Percentiles rank a stretch among this genome's conserved stretches.
These are phyloP conservation scores for Pseudogymnoascus sp. DNA, from an alignment of 2,329 filamentous ascomycete species.

Conservation along the genomic window DNA sequence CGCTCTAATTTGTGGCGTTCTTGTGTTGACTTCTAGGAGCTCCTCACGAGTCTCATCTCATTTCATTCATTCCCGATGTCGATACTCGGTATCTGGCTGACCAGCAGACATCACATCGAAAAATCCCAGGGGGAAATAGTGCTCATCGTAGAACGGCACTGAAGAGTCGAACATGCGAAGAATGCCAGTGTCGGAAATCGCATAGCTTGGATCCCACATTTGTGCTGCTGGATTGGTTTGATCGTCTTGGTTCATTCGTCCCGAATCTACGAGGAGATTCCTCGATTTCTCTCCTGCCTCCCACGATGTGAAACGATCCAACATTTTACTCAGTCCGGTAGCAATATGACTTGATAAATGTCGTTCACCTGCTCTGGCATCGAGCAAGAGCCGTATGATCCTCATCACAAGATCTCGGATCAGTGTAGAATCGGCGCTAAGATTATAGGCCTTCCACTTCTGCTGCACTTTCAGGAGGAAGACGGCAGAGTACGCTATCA, in stretches of 20 bases:
- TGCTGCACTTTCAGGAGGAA: constrained; percentile 31
- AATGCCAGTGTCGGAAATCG: background rate
- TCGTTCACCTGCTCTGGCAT: constrained; percentile 27
- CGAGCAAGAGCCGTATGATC: constrained; percentile 27
- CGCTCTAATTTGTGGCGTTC: background rate
- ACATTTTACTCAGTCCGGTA: constrained; percentile 29
- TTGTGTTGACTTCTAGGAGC: background rate
- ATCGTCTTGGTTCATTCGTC: constrained; percentile 22
- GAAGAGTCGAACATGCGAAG: background rate
- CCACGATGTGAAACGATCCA: constrained; percentile 14
- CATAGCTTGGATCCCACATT: background rate
- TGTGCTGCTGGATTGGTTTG: background rate
- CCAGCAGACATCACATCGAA: constrained; percentile 16
- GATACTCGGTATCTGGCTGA: constrained; percentile 4
- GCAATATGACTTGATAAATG: constrained; percentile 32
- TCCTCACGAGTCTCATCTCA: background rate
- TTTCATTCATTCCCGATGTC: background rate
- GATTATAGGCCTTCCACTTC: constrained; percentile 27
- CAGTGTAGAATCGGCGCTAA: constrained; percentile 28
- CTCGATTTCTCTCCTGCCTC: constrained; percentile 10
- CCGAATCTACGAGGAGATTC: constrained; percentile 27
- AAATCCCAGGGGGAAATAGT: constrained; percentile 20
- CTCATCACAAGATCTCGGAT: constrained; percentile 26
- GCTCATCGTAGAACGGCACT: constrained; percentile 13
- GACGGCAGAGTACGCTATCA: constrained; percentile 30